Evolutionary conservation across 768 basidiomycete species (phyloP).

Genomic region (Macrolepiota albuminosa): DNA sequence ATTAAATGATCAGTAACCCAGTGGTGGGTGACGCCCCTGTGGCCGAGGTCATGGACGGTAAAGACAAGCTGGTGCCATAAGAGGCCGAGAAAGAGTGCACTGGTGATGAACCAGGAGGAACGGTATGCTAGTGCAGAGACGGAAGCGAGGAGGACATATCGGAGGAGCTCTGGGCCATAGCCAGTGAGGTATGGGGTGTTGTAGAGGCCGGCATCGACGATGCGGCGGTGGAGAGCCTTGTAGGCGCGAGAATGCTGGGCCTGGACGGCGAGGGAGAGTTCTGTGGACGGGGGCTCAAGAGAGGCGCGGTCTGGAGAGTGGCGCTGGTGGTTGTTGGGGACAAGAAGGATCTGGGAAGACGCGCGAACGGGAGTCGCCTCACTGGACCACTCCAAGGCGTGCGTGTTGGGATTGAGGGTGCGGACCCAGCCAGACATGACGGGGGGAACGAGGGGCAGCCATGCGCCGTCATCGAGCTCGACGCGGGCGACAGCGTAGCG

Average conservation of each 20-base stretch:
- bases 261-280: constrained; percentile 54
- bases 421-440: constrained; percentile 82
- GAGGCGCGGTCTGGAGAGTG: constrained; percentile 36
- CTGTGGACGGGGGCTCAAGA: constrained; percentile 49
- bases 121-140: constrained; percentile 59
- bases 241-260: constrained; percentile 72
- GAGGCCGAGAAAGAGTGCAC: constrained; percentile 79
- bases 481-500: constrained; percentile 71
- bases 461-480: constrained; percentile 34
- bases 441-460: constrained; percentile 83
- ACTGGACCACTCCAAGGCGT: constrained; percentile 64
- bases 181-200: constrained; percentile 77
- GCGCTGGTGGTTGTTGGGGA: constrained; percentile 33
- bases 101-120: constrained; percentile 61
- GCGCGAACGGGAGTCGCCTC: constrained; percentile 48
- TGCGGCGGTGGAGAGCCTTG: constrained; percentile 67
- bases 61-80: constrained; percentile 97
- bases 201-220: constrained; percentile 82
- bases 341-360: constrained; percentile 58
- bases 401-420: constrained; percentile 24
- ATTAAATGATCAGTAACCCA: constrained; percentile 79
- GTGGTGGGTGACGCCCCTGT: constrained; percentile 88
- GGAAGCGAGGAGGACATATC: constrained; percentile 65
- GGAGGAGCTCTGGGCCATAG: constrained; percentile 84
- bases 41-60: constrained; percentile 90